A percentile compares a stretch with the other conserved stretches of the same genome.
Conservation (phyloP, 2,329 filamentous ascomycete genomes). For the Rutstroemia sp. region DNA sequence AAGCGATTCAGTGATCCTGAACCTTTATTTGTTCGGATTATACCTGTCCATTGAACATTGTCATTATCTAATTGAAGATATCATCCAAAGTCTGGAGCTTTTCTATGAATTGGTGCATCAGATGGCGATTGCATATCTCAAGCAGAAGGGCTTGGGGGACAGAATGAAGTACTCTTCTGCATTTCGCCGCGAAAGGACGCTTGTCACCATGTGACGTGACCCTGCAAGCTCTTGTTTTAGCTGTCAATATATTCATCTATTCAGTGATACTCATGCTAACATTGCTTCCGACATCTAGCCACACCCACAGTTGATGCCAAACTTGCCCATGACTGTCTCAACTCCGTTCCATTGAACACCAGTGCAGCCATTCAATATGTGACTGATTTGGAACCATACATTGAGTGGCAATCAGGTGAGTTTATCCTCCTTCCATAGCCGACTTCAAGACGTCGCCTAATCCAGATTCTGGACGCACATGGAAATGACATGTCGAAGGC, state of each 20-base stretch:
- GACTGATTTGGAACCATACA: conserved; percentile 22
- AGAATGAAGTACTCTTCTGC: no score
- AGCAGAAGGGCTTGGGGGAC: no score
- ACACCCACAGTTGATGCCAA: conserved; percentile 23
- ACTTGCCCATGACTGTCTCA: conserved; percentile 26
- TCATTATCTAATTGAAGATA: no score
- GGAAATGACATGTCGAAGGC: not conserved
- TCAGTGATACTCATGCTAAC: not conserved
- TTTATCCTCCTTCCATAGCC: not conserved
- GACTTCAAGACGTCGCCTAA: not conserved
- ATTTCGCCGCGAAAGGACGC: not conserved
- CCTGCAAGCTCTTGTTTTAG: not conserved
- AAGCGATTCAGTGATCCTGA: no score
- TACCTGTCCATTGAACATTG: no score
- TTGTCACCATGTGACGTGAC: not conserved
- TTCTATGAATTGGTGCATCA: no score
- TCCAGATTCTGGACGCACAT: not conserved
- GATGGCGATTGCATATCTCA: no score
- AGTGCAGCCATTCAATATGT: conserved; percentile 21
- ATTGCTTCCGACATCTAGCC: conserved; percentile 12
- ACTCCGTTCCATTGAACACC: conserved; percentile 25
- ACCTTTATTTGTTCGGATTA: no score
- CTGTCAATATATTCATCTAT: not conserved
- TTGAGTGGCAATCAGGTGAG: conserved; percentile 28
- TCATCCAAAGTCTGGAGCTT: no score